These are phyloP conservation scores for Chenopodium album DNA, from an alignment of 148 eudicot species.

Conservation along the genomic window DNA sequence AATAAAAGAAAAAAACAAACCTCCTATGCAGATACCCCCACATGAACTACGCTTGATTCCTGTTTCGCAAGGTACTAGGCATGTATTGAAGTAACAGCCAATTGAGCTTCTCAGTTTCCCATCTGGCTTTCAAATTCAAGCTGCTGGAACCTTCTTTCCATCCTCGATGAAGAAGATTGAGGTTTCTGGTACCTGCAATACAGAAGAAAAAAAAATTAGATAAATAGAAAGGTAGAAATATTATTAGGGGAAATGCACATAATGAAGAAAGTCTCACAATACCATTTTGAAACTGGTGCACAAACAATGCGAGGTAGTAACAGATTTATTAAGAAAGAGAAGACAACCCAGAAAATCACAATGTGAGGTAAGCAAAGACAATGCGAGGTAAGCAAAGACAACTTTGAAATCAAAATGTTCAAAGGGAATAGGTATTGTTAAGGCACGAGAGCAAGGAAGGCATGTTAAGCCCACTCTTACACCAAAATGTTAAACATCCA, in stretches of 20 bases:
- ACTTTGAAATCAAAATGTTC: background rate
- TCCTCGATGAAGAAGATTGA: slow-evolving; percentile 81
- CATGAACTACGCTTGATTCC: background rate
- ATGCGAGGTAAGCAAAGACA: background rate
- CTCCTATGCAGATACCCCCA: slow-evolving; percentile 12
- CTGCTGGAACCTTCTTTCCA: slow-evolving; percentile 75
- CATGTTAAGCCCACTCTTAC: background rate
- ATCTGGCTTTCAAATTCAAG: slow-evolving; percentile 17
- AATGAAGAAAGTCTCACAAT: background rate
- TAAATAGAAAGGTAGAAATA: background rate
- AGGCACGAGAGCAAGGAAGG: background rate
- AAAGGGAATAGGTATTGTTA: background rate
- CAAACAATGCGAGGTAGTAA: too few relatives aligned
- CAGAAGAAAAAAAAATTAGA: background rate
- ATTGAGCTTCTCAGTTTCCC: slow-evolving; percentile 5
- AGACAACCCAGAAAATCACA: background rate
- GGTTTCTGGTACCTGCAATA: slow-evolving; percentile 61
- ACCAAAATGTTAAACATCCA: background rate
- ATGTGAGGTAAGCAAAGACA: too few relatives aligned
- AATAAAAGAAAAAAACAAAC: slow-evolving; percentile 8
- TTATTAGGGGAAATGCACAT: background rate
- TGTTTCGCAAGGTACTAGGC: background rate
- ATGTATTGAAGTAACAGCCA: background rate
- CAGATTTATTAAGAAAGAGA: background rate
- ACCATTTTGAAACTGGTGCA: background rate